Evolutionary conservation across 2,329 filamentous ascomycete genomes (phyloP), one percentile per base, ranked within the genome.

Genomic region (Nannizzia gypsea): DNA sequence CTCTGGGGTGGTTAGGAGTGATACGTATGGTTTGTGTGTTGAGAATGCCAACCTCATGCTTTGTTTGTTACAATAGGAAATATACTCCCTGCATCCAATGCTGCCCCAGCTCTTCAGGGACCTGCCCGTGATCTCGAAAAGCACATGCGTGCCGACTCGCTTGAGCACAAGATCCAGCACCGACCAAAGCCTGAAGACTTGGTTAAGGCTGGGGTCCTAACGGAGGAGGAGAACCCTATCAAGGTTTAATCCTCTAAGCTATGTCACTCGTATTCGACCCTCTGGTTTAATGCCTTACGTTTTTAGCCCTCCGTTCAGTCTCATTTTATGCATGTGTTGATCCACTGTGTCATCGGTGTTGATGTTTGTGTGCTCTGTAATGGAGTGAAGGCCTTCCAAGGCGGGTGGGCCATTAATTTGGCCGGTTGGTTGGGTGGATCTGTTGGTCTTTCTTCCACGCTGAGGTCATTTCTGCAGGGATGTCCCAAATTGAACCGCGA

Each of bases 141-240:
- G 71, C 86, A 90, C 73, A 96, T 96, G 90, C 83, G 87, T 13
- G 87, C 85, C 62, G 89, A 96, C 72, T 87, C 81, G 59, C 80
- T 96, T 63, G 93, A 95, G 73, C 90, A 95, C 69, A 91, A 91
- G 73, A 84, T 96, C 63, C 82, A 87, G 68, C 81, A 86, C 67
- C 82, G 91, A 20, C 91, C 91, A 1, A 80, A 82, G 38, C 87
- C 88, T 9, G 88, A 90, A 65, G 81, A 87, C 57, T 77, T 96
- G 63, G 79, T 96, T 61, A 84, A 87, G 68, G 84, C 88, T 66
- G 90, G 90, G 3, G 89, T 96, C 59, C 76, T 96, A 64, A 83
- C 82, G 61, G 82, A 86, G 65, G 84, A 87, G 66, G 77, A 78
- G 65, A 69, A 76, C 63, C 76, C 76, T 17, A 70, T 69, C 20